Base-by-base conservation (phyloP, 179 eudicot genomes). In the Dionaea muscipula region DNA sequence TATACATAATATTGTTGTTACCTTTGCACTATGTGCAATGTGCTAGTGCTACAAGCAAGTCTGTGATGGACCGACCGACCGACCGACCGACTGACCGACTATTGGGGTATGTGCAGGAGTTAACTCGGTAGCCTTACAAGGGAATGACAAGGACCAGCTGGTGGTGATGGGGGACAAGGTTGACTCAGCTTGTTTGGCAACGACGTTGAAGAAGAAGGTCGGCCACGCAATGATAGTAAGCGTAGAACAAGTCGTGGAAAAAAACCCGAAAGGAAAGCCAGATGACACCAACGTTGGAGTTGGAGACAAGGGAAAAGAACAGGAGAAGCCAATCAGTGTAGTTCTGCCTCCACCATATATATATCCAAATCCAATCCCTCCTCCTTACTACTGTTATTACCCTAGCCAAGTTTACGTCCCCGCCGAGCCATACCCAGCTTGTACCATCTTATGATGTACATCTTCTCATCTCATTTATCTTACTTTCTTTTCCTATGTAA, bases 141-240 rank as follows among this genome's bases (percentile, higher is more conserved):
- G 62, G 26, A 26, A 27, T 4, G 62, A 58, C 0, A 58, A 33
- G 14, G 46, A 63, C 9, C 1, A 47, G 18, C 16, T 63, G 6
- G 67, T 55, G 48, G 48, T 63, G 47, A 26, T 25, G 16, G 67
- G 60, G 35, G 61, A 63, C 0, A 15, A 15, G 0, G 46, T 63
- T 0, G 67, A 63, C 26, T 23, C 55, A 8, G 39, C 40, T 16
- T 17, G 46, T 46, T 24, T 63, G 19, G 27, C 46, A 4, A 14
- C 1, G 2, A 26, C 24, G 14, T 22, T 63, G 13, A 55, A 60
- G 60, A 63, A 63, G 67, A 63, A 63, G 53, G 46, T 46, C 17
- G 47, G 67, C 2, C 24, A 26, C 14, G 60, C 67, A 5, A 26
- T 4, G 3, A 16, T 56, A 0, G 7, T 56, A 2, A 56, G 49